A percentile compares a stretch with the other conserved stretches of the same genome.
Conservation (phyloP, 2,329 filamentous ascomycete species). For the Zasmidium citrigriseum region DNA sequence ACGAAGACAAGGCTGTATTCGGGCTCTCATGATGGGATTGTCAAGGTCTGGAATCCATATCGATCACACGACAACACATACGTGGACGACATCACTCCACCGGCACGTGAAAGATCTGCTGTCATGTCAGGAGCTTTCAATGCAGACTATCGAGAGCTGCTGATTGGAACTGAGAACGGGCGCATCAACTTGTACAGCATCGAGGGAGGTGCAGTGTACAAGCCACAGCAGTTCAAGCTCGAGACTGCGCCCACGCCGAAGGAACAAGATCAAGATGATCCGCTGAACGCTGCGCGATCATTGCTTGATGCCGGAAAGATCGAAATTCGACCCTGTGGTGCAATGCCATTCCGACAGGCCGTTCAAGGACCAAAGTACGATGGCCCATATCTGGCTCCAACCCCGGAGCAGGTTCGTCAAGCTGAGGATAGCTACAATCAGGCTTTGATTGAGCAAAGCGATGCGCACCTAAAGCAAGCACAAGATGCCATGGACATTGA, state of each 20-base stretch:
- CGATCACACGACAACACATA: conserved; percentile 53
- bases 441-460: conserved; percentile 16
- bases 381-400: conserved; percentile 38
- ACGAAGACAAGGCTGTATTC: conserved; percentile 56
- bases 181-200: conserved; percentile 55
- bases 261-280: neutral
- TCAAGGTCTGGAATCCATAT: conserved; percentile 62
- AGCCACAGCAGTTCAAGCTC: conserved; percentile 25
- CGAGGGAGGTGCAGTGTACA: conserved; percentile 24
- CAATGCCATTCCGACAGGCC: conserved; percentile 46
- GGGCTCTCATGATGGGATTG: conserved; percentile 61
- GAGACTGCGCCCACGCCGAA: conserved; percentile 15
- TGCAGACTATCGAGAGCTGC: conserved; percentile 54
- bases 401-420: conserved; percentile 20
- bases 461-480: neutral
- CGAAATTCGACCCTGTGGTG: conserved; percentile 39
- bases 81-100: conserved; percentile 51
- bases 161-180: conserved; percentile 60
- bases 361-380: conserved; percentile 47
- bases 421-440: conserved; percentile 31
- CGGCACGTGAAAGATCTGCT: conserved; percentile 47
- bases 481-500: conserved; percentile 1
- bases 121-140: conserved; percentile 62
- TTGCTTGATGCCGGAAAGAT: conserved; percentile 39
- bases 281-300: conserved; percentile 22